Percentiles rank a stretch among this genome's conserved stretches.
Conservation (phyloP, 2,329 filamentous ascomycete genomes). For the Beauveria brongniartii region DNA sequence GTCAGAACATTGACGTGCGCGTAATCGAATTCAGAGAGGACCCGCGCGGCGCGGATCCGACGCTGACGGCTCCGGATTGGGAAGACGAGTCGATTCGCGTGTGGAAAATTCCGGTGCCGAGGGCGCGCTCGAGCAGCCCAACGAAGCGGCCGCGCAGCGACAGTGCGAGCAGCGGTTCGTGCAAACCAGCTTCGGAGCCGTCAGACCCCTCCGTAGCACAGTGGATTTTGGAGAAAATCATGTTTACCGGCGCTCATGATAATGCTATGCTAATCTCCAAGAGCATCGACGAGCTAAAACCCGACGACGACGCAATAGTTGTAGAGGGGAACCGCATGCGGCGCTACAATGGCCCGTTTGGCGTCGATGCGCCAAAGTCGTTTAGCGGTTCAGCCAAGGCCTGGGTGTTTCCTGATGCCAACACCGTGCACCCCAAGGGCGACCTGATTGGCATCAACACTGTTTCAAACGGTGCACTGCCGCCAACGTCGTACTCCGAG, state of each 20-base stretch:
- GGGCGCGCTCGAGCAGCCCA: conserved; percentile 26
- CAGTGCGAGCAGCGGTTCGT: conserved; percentile 15
- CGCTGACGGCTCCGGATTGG: conserved; percentile 54
- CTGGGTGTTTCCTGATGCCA: conserved; percentile 20
- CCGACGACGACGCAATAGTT: conserved; percentile 42
- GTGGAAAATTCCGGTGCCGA: conserved; percentile 62
- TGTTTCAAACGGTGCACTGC: conserved; percentile 40
- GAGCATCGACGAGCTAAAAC: conserved; percentile 21
- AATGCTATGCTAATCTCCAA: conserved; percentile 18
- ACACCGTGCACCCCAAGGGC: background rate
- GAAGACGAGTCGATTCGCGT: conserved; percentile 70
- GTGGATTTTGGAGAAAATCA: conserved; percentile 25
- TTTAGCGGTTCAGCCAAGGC: conserved; percentile 17
- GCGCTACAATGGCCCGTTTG: conserved; percentile 57
- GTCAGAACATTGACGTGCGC: conserved; percentile 69
- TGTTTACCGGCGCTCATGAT: conserved; percentile 27
- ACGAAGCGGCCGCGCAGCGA: conserved; percentile 25
- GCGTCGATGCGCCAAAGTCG: conserved; percentile 13
- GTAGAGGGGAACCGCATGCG: conserved; percentile 57
- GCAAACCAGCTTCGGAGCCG: conserved; percentile 10
- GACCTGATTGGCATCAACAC: conserved; percentile 15
- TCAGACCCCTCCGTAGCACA: conserved; percentile 25
- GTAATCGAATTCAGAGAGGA: conserved; percentile 57
- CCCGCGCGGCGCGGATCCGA: conserved; percentile 20
- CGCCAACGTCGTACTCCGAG: conserved; percentile 55